These are phyloP conservation scores for Aegilops tauschii DNA, from an alignment of 176 grass and related monocot species.

Conservation along the genomic window DNA sequence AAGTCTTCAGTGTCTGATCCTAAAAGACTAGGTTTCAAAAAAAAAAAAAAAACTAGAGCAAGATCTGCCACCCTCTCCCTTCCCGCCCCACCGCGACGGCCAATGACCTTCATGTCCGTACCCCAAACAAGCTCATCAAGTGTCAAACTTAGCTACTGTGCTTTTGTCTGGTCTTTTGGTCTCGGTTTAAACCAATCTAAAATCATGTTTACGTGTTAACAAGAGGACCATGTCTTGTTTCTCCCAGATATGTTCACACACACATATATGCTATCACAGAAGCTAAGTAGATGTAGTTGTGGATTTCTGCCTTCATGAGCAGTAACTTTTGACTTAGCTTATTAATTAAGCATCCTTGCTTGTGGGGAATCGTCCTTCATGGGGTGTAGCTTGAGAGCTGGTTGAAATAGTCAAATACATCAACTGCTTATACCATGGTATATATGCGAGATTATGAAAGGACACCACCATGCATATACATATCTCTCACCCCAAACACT, in stretches of 20 bases:
- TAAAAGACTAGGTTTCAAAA: too few relatives aligned
- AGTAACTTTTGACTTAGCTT: constrained; percentile 5
- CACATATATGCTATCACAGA: background rate
- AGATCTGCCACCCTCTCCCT: background rate
- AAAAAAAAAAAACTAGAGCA: too few relatives aligned
- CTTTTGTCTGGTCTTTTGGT: background rate
- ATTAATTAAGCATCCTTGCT: background rate
- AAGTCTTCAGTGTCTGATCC: too few relatives aligned
- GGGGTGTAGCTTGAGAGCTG: too few relatives aligned
- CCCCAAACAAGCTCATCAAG: background rate
- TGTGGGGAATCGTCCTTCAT: background rate
- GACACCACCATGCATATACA: background rate
- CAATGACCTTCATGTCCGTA: background rate
- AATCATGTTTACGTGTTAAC: constrained; percentile 13
- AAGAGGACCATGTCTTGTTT: background rate
- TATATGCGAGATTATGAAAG: background rate
- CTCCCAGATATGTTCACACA: constrained; percentile 13
- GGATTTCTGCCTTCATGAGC: background rate
- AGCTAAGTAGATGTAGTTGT: background rate
- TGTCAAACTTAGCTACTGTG: background rate
- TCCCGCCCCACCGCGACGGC: too few relatives aligned
- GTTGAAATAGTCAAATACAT: too few relatives aligned
- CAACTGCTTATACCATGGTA: background rate
- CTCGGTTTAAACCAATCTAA: constrained; percentile 25
- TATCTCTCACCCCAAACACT: background rate